A percentile compares a stretch with the other conserved stretches of the same genome.
phyloP scores from a whole-genome alignment of 805 yeast species.

The Kodamaea jinghongensis region DNA sequence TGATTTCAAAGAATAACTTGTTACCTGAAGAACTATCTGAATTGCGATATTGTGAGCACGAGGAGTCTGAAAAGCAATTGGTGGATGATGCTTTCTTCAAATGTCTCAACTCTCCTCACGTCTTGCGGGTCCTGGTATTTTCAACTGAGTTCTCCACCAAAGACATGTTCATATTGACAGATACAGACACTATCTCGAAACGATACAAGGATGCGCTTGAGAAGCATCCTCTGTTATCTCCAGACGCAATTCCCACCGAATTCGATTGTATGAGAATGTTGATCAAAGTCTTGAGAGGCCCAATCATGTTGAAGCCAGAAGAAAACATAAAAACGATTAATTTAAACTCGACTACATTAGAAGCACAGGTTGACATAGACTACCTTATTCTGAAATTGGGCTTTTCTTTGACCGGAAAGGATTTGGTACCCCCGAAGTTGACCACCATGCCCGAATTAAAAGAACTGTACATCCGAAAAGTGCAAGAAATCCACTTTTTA shows the following conservation, averaged over 20 bases:
- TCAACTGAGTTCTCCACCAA: constrained; percentile 47
- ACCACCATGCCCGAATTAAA: constrained; percentile 21
- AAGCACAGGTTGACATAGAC: constrained; percentile 54
- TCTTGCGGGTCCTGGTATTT: constrained; percentile 52
- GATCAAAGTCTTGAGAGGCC: constrained; percentile 64
- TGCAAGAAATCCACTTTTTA: constrained; percentile 49
- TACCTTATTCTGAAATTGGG: constrained; percentile 48
- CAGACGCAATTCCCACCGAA: constrained; percentile 47
- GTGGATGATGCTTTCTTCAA: constrained; percentile 37
- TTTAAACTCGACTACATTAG: constrained; percentile 48
- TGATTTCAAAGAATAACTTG: constrained; percentile 21
- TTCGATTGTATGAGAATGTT: constrained; percentile 59
- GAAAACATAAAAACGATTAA: constrained; percentile 56
- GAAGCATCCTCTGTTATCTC: constrained; percentile 24
- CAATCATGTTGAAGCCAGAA: constrained; percentile 45
- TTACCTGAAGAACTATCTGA: constrained; percentile 28
- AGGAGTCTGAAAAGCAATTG: constrained; percentile 8
- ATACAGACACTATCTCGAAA: constrained; percentile 45
- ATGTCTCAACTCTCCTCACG: constrained; percentile 25
- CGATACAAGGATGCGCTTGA: constrained; percentile 27
- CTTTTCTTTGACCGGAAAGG: constrained; percentile 37
- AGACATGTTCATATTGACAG: constrained; percentile 46
- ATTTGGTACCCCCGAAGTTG: constrained; percentile 50
- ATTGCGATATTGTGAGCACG: constrained; percentile 12
- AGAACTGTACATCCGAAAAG: constrained; percentile 54